Evolutionary conservation across 441 rosid species (phyloP), one percentile per base, ranked within the genome.

Genomic region (Pelargonium australe): DNA sequence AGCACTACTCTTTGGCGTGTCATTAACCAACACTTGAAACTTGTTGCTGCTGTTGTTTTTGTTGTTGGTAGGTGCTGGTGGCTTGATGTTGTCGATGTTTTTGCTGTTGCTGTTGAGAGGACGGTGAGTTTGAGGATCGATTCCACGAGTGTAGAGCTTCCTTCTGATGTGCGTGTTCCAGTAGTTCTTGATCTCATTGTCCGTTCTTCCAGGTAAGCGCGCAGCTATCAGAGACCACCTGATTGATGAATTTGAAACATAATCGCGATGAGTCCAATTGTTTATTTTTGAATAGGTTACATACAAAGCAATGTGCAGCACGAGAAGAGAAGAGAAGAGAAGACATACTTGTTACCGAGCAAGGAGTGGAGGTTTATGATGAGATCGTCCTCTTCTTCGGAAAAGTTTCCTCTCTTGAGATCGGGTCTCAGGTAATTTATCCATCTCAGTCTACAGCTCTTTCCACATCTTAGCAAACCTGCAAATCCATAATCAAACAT

Each of bases 181-280:
- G 37, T 70, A 70, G 58, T 70, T 70, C 58, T 70, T 70, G 34
- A 70, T 70, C 55, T 70, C 72, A 9, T 70, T 70, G 41, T 70
- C 72, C 1, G 72, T 70, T 62, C 72, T 70, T 62, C 72, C 72
- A 0, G 72, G 72, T 25, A 70, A 47, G 16, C 72, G 57, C 1
- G 72, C 72, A 8, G 72, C 72, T n/a, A 70, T 70, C 6, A 70
- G 44, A 31, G 72, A 70, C 72, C 72, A 70, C 41, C 72, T 70
- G 28, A 13, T 9, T 28, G 10, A 66, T 1, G 41, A 11, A 65
- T 34, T n/a, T 3, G 9, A 16, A 6, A 40, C 9, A 40, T 7
- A 40, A 40, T 7, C 8, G 0, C 8, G 1, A 1, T 40, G 8
- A 40, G 2, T 40, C 43, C 43, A 40, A 40, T 40, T 40, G 43